Conservation (phyloP, 73 alveolate species). For the Paramecium sexaurelia region DNA sequence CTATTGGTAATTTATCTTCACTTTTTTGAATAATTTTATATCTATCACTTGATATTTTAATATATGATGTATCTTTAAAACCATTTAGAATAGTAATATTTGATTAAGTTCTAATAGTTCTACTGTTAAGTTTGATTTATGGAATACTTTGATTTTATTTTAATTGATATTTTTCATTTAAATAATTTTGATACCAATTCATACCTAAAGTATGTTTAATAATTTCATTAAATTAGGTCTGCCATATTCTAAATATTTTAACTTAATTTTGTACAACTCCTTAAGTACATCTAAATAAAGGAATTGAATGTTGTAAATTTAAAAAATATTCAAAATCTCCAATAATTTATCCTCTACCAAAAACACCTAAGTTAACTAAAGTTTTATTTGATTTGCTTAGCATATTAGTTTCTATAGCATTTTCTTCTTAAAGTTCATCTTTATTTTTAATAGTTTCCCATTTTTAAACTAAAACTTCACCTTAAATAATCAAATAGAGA, state of each 20-base stretch:
- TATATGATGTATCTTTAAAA: neutral
- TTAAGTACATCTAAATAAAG: neutral
- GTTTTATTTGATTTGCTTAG: neutral
- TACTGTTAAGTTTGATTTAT: neutral
- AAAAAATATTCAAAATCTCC: neutral
- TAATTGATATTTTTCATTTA: neutral
- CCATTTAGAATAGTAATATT: neutral
- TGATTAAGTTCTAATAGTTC: neutral
- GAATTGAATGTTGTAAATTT: neutral
- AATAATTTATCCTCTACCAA: constrained; percentile 23
- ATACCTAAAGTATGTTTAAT: neutral
- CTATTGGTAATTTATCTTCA: neutral
- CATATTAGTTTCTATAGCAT: neutral
- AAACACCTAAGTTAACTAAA: neutral
- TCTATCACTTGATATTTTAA: constrained; percentile 1
- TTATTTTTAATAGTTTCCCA: neutral
- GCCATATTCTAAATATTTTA: neutral
- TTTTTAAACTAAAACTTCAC: neutral
- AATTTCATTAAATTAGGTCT: neutral
- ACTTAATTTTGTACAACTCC: neutral
- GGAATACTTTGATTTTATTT: neutral
- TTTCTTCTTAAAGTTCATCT: neutral
- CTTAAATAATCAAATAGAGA: neutral
- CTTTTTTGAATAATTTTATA: neutral
- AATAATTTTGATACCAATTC: constrained; percentile 4